Evolutionary conservation across 495 filamentous ascomycete genomes (phyloP).

Genomic region (Penicillium coprophilum): DNA sequence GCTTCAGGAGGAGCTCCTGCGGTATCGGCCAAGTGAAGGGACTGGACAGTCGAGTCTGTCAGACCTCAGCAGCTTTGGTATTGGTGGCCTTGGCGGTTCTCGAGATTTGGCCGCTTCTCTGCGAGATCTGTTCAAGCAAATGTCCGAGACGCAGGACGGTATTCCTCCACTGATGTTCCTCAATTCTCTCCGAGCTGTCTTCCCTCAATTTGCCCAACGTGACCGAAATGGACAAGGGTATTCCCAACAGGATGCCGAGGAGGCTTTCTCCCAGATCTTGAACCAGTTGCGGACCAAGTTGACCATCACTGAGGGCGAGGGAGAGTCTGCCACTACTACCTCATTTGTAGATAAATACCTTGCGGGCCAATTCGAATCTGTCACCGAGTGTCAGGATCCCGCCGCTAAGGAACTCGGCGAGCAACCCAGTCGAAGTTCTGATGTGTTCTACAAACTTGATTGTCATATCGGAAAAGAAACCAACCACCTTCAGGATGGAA

Average conservation of each 20-base stretch:
- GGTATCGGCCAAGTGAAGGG: constrained; percentile 55
- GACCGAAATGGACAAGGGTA: constrained; percentile 78
- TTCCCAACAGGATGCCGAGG: constrained; percentile 96
- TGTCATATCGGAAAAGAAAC: constrained; percentile 86
- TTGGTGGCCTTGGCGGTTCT: constrained; percentile 58
- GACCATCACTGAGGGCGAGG: constrained; percentile 58
- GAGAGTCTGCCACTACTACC: constrained; percentile 43
- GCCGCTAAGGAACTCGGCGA: constrained; percentile 75
- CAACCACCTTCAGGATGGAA: constrained; percentile 87
- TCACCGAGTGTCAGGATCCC: constrained; percentile 79
- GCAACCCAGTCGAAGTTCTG: constrained; percentile 61
- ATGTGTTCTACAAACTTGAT: constrained; percentile 87
- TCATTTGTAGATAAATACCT: constrained; percentile 92
- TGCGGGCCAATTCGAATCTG: constrained; percentile 72
- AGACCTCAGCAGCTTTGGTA: constrained; percentile 57
- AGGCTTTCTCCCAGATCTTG: constrained; percentile 96
- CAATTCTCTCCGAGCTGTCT: constrained; percentile 72
- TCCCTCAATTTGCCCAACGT: constrained; percentile 92
- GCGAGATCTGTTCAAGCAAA: constrained; percentile 85
- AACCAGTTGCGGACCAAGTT: constrained; percentile 80
- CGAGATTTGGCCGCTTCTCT: constrained; percentile 78
- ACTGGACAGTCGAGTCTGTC: constrained; percentile 40
- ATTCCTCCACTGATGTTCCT: constrained; percentile 86
- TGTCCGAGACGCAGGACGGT: constrained; percentile 87
- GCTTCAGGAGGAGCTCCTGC: constrained; percentile 74